Base-by-base conservation (phyloP, 2,329 filamentous ascomycete species). In the Microsporum ferrugineum region DNA sequence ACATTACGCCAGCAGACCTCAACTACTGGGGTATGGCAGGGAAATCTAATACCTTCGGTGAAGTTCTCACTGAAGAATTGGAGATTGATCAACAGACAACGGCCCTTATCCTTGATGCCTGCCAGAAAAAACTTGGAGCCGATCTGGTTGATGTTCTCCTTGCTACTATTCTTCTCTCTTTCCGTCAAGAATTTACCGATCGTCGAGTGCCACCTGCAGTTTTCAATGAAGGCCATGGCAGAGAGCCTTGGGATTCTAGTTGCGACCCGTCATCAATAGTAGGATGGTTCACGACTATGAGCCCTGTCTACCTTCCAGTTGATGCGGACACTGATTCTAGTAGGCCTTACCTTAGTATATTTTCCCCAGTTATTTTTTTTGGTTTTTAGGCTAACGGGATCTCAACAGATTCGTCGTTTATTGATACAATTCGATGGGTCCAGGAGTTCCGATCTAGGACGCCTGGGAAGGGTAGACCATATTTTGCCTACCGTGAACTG, bases 241-340 rank as follows among this genome's bases (percentile, higher is more conserved):
- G 78, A 29, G 78, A 80, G 64, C 65, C 76, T 0, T 79, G 77
- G 70, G 71, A 76, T 61, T 39, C 71, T 1, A 71, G 68, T 12
- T 71, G 79, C 58, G 78, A 80, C 58, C 70, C 79, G 2, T 78
- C 77, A 0, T 67, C 73, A 29, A 80, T 78, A 0, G 72, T 80
- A 4, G 78, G 78, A 4, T 80, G 78, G 78, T 80, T 80, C 60
- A 80, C 78, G 0, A 77, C 78, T 41, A 70, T 80, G 62, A 74
- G 72, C 17, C 78, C 77, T 23, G 65, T 79, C 2, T 70, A 71
- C 53, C 66, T 76, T 1, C 64, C 69, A 14, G n/a, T 10, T 34
- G 58, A 61, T 36, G 57, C 31, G 3, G 53, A 61, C 33, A 55
- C 49, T 38, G 17, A 36, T 23, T 27, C 23, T 38, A 57, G 59